Evolutionary conservation across 345 rosid genomes (phyloP), one percentile per base, ranked within the genome.

Genomic region (Syzygium oleosum): DNA sequence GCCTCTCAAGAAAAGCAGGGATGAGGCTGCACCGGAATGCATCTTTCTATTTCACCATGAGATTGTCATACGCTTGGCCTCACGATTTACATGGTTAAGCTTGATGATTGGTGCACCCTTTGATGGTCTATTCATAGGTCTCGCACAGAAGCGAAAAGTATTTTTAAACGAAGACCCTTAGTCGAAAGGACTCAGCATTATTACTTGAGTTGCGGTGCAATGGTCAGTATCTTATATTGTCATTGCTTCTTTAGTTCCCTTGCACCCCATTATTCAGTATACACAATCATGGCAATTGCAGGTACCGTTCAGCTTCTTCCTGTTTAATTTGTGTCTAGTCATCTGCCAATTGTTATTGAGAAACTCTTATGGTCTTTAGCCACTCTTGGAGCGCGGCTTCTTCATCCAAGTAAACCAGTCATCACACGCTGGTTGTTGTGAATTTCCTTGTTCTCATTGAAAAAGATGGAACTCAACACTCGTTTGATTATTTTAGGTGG

Each of bases 281-380:
- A 16, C 89, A 87, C 22, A 85, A 9, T 31, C 49, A 89, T 25
- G 92, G 46, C 21, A 90, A 87, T 86, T 90, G 19, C 92, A 86
- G 87, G 84, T 88, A 79, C 86, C 85, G 86, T 88, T 88, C 84
- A 90, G 78, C 41, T 90, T 87, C 84, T 90, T 89, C 85, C 89
- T 88, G 54, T 91, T 87, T 25, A 89, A 17, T 65, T 91, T 91
- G 58, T 73, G 22, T 7, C 56, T 86, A 46, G 56, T 91, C 90
- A 94, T 77, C 92, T 34, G 91, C 85, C 29, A 56, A 56, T 56
- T 23, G 12, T 56, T 9, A 4, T 5, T 22, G n/a, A 56, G 61
- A 23, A 21, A 23, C 61, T 23, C 61, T 56, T 55, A 22, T 9
- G 59, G 59, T 55, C 59, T 27, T 54, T 14, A 59, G 31, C 31